phyloP scores from a whole-genome alignment of 257 asterid genomes.

The Ballota nigra region DNA sequence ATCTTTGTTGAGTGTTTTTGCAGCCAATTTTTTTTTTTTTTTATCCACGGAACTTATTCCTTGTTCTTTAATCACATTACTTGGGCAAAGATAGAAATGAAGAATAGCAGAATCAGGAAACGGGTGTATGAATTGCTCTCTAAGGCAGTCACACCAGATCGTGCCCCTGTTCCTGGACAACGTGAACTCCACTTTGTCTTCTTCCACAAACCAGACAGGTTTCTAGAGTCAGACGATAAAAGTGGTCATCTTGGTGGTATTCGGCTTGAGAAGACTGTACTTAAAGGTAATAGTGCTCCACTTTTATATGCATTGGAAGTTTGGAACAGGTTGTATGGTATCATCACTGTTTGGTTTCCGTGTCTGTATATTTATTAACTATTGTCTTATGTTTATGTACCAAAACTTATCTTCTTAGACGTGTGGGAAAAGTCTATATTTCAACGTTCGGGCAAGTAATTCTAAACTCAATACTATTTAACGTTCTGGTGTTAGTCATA shows the following conservation, averaged over 20 bases:
- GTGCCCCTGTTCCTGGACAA: slow-evolving; percentile 37
- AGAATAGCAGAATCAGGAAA: slow-evolving; percentile 75
- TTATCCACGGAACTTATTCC: slow-evolving; percentile 11
- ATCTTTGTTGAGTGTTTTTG: not conserved
- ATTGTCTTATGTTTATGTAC: not conserved
- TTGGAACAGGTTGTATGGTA: not conserved
- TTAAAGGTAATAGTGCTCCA: slow-evolving; percentile 47
- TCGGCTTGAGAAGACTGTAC: slow-evolving; percentile 70
- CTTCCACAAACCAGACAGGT: slow-evolving; percentile 77
- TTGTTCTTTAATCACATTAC: slow-evolving; percentile 22
- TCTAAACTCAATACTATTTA: slow-evolving; percentile 10
- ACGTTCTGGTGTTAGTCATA: not conserved
- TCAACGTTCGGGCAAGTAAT: slow-evolving; percentile 48
- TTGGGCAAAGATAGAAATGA: slow-evolving; percentile 76
- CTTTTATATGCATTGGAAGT: not conserved
- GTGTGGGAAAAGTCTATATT: not conserved
- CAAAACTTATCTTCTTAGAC: not conserved
- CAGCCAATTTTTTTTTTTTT: not conserved
- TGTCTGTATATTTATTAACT: not conserved
- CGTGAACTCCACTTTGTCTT: slow-evolving; percentile 87
- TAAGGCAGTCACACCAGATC: slow-evolving; percentile 53
- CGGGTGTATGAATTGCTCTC: slow-evolving; percentile 86
- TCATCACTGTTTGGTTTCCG: not conserved
- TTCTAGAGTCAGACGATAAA: slow-evolving; percentile 49
- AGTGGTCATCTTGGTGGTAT: slow-evolving; percentile 63